These are phyloP conservation scores for Saitozyma podzolica DNA, from an alignment of 768 basidiomycete species.

Conservation along the genomic window DNA sequence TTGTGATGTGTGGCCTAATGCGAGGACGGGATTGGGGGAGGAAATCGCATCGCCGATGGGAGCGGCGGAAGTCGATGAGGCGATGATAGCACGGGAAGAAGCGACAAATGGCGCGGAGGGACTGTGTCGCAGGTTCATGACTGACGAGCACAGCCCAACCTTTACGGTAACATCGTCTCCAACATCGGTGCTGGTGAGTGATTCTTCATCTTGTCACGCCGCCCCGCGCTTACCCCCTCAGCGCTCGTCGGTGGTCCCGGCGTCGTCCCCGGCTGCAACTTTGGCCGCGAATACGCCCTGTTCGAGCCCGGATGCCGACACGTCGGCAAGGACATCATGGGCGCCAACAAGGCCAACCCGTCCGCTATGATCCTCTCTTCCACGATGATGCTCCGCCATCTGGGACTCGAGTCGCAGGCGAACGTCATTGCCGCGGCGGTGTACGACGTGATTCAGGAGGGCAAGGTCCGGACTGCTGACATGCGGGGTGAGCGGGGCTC, in stretches of 20 bases:
- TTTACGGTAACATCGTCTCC: slow-evolving; percentile 92
- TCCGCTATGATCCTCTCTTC: slow-evolving; percentile 55
- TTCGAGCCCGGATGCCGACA: slow-evolving; percentile 97
- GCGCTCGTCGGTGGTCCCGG: slow-evolving; percentile 98
- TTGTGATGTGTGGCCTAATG: not conserved
- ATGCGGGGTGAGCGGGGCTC: slow-evolving; percentile 73
- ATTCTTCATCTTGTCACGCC: not conserved
- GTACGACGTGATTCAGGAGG: slow-evolving; percentile 85
- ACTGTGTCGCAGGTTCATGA: not conserved
- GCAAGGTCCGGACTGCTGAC: slow-evolving; percentile 87
- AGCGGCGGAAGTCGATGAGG: not conserved
- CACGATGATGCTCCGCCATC: slow-evolving; percentile 54
- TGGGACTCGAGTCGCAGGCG: slow-evolving; percentile 78
- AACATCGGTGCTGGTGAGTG: slow-evolving; percentile 78
- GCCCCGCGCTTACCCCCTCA: slow-evolving; percentile 1
- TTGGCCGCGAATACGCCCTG: slow-evolving; percentile 94
- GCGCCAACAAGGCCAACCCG: slow-evolving; percentile 57
- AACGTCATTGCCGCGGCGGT: slow-evolving; percentile 90
- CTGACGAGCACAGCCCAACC: slow-evolving; percentile 25
- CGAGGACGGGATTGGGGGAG: not conserved
- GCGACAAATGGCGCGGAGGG: too few species aligned
- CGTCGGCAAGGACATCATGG: slow-evolving; percentile 66
- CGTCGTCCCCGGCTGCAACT: slow-evolving; percentile 96
- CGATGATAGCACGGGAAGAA: too few species aligned
- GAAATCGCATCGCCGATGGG: not conserved